Evolutionary conservation across 164 flowering plant species (phyloP).

Genomic region (Vitis amurensis): DNA sequence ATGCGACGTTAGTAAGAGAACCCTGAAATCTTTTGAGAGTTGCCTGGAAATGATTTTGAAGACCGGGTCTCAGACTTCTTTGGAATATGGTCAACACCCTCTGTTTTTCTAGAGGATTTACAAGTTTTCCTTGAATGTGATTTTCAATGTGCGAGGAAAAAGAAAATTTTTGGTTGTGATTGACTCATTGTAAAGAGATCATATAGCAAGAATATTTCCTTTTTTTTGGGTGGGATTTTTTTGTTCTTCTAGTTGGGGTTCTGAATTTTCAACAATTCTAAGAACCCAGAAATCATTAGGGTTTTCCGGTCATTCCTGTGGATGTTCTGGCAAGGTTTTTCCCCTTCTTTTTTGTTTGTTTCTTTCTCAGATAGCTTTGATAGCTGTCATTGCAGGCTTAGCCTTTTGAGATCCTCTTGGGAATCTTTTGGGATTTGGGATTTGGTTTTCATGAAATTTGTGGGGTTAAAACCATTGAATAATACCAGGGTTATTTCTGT

Average conservation of each 20-base stretch:
- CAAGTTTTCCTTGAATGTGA: background rate
- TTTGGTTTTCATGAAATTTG: constrained; percentile 7
- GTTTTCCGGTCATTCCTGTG: constrained; percentile 3
- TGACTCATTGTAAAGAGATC: no score
- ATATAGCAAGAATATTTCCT: no score
- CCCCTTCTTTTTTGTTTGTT: no score
- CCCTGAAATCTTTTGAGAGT: background rate
- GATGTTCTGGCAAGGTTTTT: constrained; percentile 12
- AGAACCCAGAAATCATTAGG: background rate
- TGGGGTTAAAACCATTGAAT: background rate
- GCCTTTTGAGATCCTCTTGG: constrained; percentile 16
- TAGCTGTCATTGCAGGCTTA: constrained; percentile 3
- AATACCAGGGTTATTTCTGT: constrained; percentile 5
- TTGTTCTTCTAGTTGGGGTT: no score
- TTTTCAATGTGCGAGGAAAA: background rate
- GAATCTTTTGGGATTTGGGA: constrained; percentile 25
- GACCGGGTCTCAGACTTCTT: no score
- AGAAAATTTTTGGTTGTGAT: background rate
- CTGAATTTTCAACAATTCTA: background rate
- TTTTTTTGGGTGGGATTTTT: no score
- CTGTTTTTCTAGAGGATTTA: background rate
- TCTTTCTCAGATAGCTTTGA: background rate
- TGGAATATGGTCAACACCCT: background rate
- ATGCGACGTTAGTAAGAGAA: background rate
- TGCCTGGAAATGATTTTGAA: background rate